phyloP scores from a whole-genome alignment of 352 stramenopile species.

The Pythium biforme region DNA sequence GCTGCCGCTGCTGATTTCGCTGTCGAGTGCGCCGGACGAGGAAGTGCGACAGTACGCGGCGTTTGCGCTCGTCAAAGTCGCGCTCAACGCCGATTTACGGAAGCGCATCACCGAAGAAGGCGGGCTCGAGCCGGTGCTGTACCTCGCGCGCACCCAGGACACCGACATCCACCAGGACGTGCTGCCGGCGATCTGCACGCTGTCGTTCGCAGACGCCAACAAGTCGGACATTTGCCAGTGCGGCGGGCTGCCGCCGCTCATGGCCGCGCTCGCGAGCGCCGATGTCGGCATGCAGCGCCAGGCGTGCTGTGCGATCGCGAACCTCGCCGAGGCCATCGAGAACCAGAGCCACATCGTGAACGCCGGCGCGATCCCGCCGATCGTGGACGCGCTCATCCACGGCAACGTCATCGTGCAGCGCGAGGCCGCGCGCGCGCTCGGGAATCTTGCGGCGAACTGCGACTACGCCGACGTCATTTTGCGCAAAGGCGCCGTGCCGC shows the following conservation, averaged over 20 bases:
- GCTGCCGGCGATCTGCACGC: conserved; percentile 89
- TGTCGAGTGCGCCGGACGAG: conserved; percentile 93
- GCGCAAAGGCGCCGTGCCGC: conserved; percentile 75
- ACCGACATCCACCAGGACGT: conserved; percentile 90
- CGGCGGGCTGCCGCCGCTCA: conserved; percentile 89
- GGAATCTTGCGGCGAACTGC: conserved; percentile 94
- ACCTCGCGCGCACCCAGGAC: conserved; percentile 92
- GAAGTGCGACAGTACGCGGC: conserved; percentile 95
- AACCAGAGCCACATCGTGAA: conserved; percentile 93
- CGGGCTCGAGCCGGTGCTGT: conserved; percentile 95
- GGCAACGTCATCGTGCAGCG: conserved; percentile 84
- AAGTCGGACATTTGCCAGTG: conserved; percentile 94
- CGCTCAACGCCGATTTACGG: conserved; percentile 92
- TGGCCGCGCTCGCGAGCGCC: conserved; percentile 68
- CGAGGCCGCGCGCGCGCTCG: conserved; percentile 91
- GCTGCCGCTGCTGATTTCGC: conserved; percentile 92
- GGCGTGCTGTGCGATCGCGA: conserved; percentile 94
- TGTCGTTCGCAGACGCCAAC: conserved; percentile 92
- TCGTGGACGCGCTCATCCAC: conserved; percentile 82
- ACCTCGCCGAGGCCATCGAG: conserved; percentile 92
- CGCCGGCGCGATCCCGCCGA: conserved; percentile 80
- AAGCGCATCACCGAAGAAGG: conserved; percentile 95
- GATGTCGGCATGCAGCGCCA: conserved; percentile 88
- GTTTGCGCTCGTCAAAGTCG: conserved; percentile 95
- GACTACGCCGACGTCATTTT: conserved; percentile 94